These are phyloP conservation scores for Sisymbrium irio DNA, from an alignment of 345 rosid genomes.

Conservation along the genomic window DNA sequence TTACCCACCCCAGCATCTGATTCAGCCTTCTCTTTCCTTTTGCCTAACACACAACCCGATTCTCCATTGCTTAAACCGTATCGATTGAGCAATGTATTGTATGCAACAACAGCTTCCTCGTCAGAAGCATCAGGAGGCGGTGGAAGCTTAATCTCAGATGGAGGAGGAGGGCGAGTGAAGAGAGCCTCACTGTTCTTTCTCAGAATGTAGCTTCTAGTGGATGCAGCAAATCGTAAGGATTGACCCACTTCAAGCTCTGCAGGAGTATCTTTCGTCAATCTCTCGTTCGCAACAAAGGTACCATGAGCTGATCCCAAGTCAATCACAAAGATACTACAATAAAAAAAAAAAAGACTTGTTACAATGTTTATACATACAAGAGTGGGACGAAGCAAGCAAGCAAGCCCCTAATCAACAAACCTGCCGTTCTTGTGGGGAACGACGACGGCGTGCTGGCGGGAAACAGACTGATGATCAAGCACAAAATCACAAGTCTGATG, in stretches of 20 bases:
- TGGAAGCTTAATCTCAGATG: conserved; percentile 65
- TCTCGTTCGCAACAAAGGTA: conserved; percentile 89
- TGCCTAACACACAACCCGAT: conserved; percentile 25
- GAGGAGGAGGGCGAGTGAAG: conserved; percentile 57
- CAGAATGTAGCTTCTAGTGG: conserved; percentile 76
- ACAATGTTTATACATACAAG: conserved; percentile 41
- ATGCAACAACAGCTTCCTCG: conserved; percentile 79
- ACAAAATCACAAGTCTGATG: conserved; percentile 81
- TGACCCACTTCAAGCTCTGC: conserved; percentile 88
- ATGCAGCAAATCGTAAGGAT: conserved; percentile 88
- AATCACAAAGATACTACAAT: conserved; percentile 73
- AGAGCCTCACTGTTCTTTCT: conserved; percentile 86
- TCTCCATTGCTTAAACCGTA: conserved; percentile 53
- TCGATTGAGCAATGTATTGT: conserved; percentile 82
- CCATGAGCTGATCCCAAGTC: conserved; percentile 97
- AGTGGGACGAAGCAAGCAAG: conserved; percentile 40
- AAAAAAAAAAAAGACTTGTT: conserved; percentile 57
- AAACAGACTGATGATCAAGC: conserved; percentile 44
- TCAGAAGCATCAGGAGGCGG: conserved; percentile 80
- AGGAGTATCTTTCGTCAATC: conserved; percentile 68
- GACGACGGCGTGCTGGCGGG: conserved; percentile 91
- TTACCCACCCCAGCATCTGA: conserved; percentile 61
- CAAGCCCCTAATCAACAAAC: too few species aligned
- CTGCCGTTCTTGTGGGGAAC: conserved; percentile 34
- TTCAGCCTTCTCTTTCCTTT: conserved; percentile 56